Conservation (phyloP, 768 basidiomycete species). For the Lactifluus pinguis region DNA sequence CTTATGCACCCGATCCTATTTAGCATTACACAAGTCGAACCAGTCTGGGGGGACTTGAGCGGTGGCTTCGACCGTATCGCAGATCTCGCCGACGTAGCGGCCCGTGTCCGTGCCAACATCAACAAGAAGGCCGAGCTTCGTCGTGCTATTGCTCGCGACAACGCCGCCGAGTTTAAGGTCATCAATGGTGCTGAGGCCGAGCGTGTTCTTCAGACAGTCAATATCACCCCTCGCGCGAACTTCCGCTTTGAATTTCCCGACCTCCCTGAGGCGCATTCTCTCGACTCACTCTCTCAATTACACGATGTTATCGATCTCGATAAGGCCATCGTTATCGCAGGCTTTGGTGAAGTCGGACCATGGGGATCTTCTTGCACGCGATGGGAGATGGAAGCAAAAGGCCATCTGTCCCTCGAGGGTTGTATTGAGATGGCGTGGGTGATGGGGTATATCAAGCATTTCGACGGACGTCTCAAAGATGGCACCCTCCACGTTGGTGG, state of each 20-base stretch:
- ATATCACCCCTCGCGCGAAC: too few species aligned
- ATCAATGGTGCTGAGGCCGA: too few species aligned
- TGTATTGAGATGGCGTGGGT: slow-evolving; percentile 99
- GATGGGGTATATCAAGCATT: too few species aligned
- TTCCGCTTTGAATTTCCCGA: too few species aligned
- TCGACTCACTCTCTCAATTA: slow-evolving; percentile 55
- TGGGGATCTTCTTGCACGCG: slow-evolving; percentile 98
- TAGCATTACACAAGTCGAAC: slow-evolving; percentile 96
- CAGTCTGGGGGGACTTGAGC: too few species aligned
- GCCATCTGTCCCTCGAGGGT: slow-evolving; percentile 96
- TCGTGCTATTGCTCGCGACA: slow-evolving; percentile 54
- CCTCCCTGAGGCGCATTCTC: slow-evolving; percentile 54
- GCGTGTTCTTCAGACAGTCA: too few species aligned
- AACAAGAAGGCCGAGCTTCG: slow-evolving; percentile 87
- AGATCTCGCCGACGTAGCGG: slow-evolving; percentile 87
- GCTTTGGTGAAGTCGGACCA: slow-evolving; percentile 95
- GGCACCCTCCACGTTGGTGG: too few species aligned
- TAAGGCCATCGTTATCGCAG: slow-evolving; percentile 92
- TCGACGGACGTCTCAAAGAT: too few species aligned
- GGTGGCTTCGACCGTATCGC: slow-evolving; percentile 53
- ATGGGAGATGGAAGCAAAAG: slow-evolving; percentile 99
- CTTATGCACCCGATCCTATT: slow-evolving; percentile 98
- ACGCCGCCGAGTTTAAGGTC: too few species aligned
- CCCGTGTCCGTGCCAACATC: slow-evolving; percentile 72
- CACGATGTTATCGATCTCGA: slow-evolving; percentile 54